Evolutionary conservation across 495 filamentous ascomycete genomes (phyloP).

Genomic region (Hamigera avellanea): DNA sequence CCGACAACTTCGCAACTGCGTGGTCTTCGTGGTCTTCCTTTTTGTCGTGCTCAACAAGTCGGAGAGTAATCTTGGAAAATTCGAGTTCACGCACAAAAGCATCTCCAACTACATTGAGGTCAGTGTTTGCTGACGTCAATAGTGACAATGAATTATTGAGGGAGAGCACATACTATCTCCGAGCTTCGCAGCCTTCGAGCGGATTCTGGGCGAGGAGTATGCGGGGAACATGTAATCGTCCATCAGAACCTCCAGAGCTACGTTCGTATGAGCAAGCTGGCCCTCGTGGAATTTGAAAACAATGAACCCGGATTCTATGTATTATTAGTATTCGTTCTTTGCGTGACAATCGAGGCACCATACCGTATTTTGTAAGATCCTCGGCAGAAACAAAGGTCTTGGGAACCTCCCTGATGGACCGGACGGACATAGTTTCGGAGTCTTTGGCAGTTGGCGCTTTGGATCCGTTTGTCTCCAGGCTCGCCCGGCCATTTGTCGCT

Average conservation of each 20-base stretch:
- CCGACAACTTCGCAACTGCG: constrained; percentile 70
- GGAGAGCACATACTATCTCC: constrained; percentile 51
- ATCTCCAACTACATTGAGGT: constrained; percentile 53
- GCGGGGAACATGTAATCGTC: constrained; percentile 92
- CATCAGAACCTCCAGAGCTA: constrained; percentile 78
- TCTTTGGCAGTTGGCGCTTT: constrained; percentile 16
- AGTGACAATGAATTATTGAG: background rate
- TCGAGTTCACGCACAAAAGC: constrained; percentile 94
- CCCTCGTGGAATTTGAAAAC: constrained; percentile 91
- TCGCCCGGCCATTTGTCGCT: constrained; percentile 21
- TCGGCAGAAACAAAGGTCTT: constrained; percentile 70
- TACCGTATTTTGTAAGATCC: constrained; percentile 69
- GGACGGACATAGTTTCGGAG: constrained; percentile 26
- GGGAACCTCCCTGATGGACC: constrained; percentile 43
- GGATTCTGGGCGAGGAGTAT: constrained; percentile 67
- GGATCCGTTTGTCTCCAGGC: constrained; percentile 23
- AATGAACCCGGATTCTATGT: constrained; percentile 72
- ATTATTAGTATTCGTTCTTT: constrained; percentile 10
- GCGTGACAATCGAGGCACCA: constrained; percentile 5
- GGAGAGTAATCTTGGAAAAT: constrained; percentile 83
- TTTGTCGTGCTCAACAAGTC: constrained; percentile 61
- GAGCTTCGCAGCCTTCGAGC: constrained; percentile 51
- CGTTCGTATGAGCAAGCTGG: constrained; percentile 62
- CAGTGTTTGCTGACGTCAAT: constrained; percentile 4
- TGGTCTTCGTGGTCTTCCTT: constrained; percentile 62